These are phyloP conservation scores for Pythium rhizo-oryzae DNA, from an alignment of 352 stramenopile species.

Conservation along the genomic window DNA sequence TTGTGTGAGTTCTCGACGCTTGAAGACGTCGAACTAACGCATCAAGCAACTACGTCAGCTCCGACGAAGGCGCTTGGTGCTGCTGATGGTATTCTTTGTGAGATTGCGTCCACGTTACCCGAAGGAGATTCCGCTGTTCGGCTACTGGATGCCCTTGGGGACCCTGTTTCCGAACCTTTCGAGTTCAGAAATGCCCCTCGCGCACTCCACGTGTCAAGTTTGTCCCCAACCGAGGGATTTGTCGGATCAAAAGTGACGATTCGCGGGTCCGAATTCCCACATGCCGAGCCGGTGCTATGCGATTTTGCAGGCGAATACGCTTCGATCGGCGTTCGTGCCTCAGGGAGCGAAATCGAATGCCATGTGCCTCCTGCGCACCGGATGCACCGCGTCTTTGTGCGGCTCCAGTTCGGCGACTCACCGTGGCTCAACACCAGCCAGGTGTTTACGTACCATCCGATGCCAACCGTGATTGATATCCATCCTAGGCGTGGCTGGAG, in stretches of 20 bases:
- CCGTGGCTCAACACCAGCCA: constrained; percentile 20
- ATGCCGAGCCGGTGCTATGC: constrained; percentile 3
- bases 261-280: background rate
- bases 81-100: constrained; percentile 1
- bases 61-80: background rate
- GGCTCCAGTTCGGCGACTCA: constrained; percentile 20
- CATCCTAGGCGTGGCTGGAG: constrained; percentile 23
- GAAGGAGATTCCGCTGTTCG: constrained; percentile 3
- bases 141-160: background rate
- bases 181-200: constrained; percentile 10
- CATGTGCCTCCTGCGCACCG: constrained; percentile 12
- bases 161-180: background rate
- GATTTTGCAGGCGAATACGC: constrained; percentile 3
- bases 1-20: background rate
- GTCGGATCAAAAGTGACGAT: constrained; percentile 8
- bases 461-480: constrained; percentile 20
- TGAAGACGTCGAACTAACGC: background rate
- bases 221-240: constrained; percentile 4
- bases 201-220: background rate
- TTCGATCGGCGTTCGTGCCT: background rate
- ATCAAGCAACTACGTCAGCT: background rate
- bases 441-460: constrained; percentile 18
- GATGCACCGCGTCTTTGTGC: constrained; percentile 5
- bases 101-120: constrained; percentile 8
- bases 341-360: constrained; percentile 19